Percentiles rank a stretch among this genome's conserved stretches.
Evolutionary conservation across 139 green algal species (phyloP).

Genomic region (Medakamo hakoo): DNA sequence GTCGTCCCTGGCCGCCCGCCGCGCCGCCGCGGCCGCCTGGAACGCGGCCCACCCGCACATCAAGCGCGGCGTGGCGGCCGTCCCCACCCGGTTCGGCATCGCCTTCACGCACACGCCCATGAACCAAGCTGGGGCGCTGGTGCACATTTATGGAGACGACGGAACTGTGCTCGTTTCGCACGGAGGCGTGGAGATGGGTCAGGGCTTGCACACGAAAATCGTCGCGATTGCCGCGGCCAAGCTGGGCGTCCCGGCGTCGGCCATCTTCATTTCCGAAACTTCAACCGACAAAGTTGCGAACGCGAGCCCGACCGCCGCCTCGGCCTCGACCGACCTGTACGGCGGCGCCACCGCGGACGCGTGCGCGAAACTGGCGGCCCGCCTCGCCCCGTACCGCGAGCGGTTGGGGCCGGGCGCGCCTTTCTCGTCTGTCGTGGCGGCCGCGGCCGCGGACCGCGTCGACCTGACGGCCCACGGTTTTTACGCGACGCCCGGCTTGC

Average conservation of each 20-base stretch:
- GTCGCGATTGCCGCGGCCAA: conserved; percentile 59
- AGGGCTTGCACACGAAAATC: conserved; percentile 97
- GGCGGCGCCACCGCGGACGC: conserved; percentile 76
- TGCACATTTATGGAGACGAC: conserved; percentile 84
- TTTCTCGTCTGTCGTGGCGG: conserved; percentile 43
- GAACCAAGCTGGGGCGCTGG: conserved; percentile 70
- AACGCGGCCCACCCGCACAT: conserved; percentile 41
- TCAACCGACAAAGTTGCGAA: conserved; percentile 96
- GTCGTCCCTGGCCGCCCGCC: background rate
- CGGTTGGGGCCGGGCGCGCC: conserved; percentile 5
- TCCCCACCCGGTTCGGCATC: conserved; percentile 96
- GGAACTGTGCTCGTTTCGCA: conserved; percentile 88
- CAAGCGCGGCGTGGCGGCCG: conserved; percentile 74
- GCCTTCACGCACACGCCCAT: conserved; percentile 58
- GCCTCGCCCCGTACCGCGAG: conserved; percentile 46
- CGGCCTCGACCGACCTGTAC: conserved; percentile 83
- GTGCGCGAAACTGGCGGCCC: conserved; percentile 62
- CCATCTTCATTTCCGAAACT: conserved; percentile 83
- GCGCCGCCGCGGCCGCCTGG: conserved; percentile 13
- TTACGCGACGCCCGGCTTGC: conserved; percentile 82
- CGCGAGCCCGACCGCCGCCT: conserved; percentile 79
- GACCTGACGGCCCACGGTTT: conserved; percentile 91
- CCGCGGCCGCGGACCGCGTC: conserved; percentile 68
- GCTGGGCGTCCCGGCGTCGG: conserved; percentile 52
- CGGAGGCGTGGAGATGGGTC: conserved; percentile 94